phyloP scores from a whole-genome alignment of 2,329 filamentous ascomycete genomes.

The Trichoderma semiorbis region DNA sequence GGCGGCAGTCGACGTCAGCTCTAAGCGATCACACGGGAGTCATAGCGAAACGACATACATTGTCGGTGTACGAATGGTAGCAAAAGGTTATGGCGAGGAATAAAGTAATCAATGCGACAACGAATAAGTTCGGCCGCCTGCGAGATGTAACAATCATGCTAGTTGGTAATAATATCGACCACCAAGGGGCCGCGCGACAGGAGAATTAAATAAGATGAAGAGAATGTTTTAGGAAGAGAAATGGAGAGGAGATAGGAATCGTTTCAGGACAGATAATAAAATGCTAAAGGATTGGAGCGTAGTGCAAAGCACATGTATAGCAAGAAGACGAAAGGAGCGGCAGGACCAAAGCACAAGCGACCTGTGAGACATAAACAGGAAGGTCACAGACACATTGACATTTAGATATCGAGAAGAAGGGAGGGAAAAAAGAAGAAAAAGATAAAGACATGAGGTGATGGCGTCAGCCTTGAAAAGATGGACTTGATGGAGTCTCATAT shows the following conservation, averaged over 20 bases:
- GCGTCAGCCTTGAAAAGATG: neutral
- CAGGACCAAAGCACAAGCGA: neutral
- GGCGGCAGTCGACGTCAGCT: neutral
- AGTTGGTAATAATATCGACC: neutral
- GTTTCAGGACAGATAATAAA: neutral
- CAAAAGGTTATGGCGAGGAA: slow-evolving; percentile 9
- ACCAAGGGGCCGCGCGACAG: neutral
- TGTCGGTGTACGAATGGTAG: slow-evolving; percentile 17
- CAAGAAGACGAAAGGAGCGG: neutral
- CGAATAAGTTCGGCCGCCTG: slow-evolving; percentile 15
- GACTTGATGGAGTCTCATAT: neutral
- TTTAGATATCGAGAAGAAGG: neutral
- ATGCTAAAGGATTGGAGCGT: neutral
- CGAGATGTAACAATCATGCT: slow-evolving; percentile 13
- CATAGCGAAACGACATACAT: slow-evolving; percentile 9
- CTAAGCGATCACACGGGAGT: neutral
- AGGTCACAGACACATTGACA: neutral
- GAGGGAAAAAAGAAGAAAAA: neutral
- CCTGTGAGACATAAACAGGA: slow-evolving; percentile 3
- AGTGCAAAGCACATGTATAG: neutral
- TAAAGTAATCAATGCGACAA: slow-evolving; percentile 7
- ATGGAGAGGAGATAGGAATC: neutral
- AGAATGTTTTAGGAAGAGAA: neutral
- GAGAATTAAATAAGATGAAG: neutral
- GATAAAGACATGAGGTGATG: neutral